Conservation (phyloP, 2,329 filamentous ascomycete genomes). For the Colletotrichum neosansevieriae region DNA sequence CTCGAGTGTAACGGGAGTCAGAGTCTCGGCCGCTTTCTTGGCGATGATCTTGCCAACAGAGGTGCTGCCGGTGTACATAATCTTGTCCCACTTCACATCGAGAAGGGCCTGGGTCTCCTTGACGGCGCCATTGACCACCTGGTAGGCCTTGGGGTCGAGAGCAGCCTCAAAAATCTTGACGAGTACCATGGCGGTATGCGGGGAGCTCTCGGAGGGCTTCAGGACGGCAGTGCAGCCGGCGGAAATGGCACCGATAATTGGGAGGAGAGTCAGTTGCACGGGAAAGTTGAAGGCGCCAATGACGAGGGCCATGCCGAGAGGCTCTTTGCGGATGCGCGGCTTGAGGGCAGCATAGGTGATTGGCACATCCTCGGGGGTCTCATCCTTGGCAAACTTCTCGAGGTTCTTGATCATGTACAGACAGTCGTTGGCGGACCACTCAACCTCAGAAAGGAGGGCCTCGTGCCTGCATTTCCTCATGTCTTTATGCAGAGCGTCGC, state of each 20-base stretch:
- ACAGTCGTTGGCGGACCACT: constrained; percentile 85
- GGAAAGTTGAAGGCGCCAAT: constrained; percentile 98
- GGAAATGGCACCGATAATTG: constrained; percentile 89
- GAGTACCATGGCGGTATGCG: constrained; percentile 81
- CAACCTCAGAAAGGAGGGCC: constrained; percentile 78
- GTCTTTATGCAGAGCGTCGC: constrained; percentile 82
- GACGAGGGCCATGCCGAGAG: constrained; percentile 83
- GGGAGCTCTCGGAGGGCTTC: constrained; percentile 89
- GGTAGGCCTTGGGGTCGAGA: constrained; percentile 83
- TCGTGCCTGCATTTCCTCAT: constrained; percentile 84
- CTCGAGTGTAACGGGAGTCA: constrained; percentile 91
- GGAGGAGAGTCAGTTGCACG: constrained; percentile 81
- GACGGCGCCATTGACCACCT: constrained; percentile 83
- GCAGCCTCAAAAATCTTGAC: constrained; percentile 81
- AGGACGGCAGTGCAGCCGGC: constrained; percentile 90
- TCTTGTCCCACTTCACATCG: constrained; percentile 95
- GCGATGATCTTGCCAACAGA: constrained; percentile 87
- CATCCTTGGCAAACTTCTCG: constrained; percentile 85
- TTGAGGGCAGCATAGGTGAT: constrained; percentile 76
- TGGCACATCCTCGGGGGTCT: constrained; percentile 77
- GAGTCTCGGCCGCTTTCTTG: constrained; percentile 87
- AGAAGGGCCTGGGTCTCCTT: constrained; percentile 85
- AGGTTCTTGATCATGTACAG: constrained; percentile 83
- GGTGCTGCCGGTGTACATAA: constrained; percentile 91
- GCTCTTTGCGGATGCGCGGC: constrained; percentile 87